phyloP scores from a whole-genome alignment of 139 green algal genomes.

The Mesotaenium endlicherianum region DNA sequence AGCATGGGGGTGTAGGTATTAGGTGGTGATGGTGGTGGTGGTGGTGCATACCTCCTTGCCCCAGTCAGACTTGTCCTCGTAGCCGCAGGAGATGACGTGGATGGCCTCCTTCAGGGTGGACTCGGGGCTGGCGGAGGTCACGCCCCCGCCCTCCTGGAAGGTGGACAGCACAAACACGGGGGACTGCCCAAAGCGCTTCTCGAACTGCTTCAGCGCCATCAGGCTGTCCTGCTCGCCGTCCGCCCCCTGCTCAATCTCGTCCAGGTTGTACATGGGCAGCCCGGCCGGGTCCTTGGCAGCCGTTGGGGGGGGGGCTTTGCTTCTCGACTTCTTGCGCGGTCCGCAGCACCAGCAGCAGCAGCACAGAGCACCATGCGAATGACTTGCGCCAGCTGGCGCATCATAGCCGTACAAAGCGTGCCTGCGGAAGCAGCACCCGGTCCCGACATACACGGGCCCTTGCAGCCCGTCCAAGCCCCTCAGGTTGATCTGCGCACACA shows the following conservation, averaged over 20 bases:
- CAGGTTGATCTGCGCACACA: slow-evolving; percentile 43
- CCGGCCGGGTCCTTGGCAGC: neutral
- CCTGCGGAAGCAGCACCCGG: slow-evolving; percentile 47
- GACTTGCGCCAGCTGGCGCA: neutral
- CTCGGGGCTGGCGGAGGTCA: neutral
- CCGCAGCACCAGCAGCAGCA: slow-evolving; percentile 22
- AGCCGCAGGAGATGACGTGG: slow-evolving; percentile 51
- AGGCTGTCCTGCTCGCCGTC: slow-evolving; percentile 28
- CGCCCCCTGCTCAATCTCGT: slow-evolving; percentile 4
- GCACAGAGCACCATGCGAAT: neutral
- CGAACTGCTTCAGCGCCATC: slow-evolving; percentile 37
- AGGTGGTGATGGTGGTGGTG: no score
- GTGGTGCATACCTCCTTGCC: slow-evolving; percentile 29
- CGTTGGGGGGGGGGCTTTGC: no score
- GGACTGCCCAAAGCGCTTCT: slow-evolving; percentile 44
- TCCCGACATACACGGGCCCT: slow-evolving; percentile 50
- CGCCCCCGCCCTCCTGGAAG: slow-evolving; percentile 32
- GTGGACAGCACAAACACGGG: slow-evolving; percentile 37
- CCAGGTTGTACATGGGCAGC: neutral
- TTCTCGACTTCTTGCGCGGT: slow-evolving; percentile 14
- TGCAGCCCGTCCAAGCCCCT: slow-evolving; percentile 43
- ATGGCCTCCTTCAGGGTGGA: slow-evolving; percentile 45
- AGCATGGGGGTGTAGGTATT: neutral
- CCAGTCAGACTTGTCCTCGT: slow-evolving; percentile 52
- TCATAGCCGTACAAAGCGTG: slow-evolving; percentile 46